These are phyloP conservation scores for Exophiala calicioides DNA, from an alignment of 2,329 filamentous ascomycete genomes.

Conservation along the genomic window DNA sequence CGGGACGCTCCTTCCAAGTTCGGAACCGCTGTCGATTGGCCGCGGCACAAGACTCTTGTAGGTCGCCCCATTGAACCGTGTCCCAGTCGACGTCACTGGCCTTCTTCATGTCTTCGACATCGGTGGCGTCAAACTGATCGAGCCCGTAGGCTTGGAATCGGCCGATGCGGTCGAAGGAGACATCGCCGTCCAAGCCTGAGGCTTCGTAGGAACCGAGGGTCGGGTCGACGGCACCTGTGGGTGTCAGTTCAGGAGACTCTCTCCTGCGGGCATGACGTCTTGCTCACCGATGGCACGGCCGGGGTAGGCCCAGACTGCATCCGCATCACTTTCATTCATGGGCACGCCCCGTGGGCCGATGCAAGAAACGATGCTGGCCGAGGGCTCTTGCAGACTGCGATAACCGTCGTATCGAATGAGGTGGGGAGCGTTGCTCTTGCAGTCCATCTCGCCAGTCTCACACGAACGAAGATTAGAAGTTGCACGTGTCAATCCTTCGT, in stretches of 20 bases:
- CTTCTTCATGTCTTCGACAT: conserved; percentile 34
- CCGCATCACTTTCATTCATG: conserved; percentile 59
- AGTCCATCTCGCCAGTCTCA: conserved; percentile 27
- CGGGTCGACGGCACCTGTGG: conserved; percentile 32
- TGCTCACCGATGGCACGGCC: conserved; percentile 28
- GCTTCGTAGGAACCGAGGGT: conserved; percentile 63
- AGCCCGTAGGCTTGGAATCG: conserved; percentile 63
- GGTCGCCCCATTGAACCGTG: conserved; percentile 67
- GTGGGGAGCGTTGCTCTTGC: conserved; percentile 27
- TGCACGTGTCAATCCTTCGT: conserved; percentile 31
- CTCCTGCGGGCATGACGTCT: too few relatives aligned
- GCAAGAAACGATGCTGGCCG: conserved; percentile 56
- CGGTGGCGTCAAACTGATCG: conserved; percentile 33
- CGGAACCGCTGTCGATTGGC: conserved; percentile 66
- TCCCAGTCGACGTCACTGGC: conserved; percentile 55
- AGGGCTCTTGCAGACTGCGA: conserved; percentile 27
- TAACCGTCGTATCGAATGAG: conserved; percentile 31
- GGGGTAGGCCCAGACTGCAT: conserved; percentile 63
- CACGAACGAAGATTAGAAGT: conserved; percentile 27
- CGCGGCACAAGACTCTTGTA: conserved; percentile 67
- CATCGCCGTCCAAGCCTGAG: conserved; percentile 62
- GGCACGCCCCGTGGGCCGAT: conserved; percentile 57
- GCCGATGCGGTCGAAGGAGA: conserved; percentile 71
- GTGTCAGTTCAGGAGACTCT: neutral
- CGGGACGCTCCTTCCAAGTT: conserved; percentile 26